Conservation (phyloP, 176 grass and related monocot genomes). For the Oryza brachyantha region DNA sequence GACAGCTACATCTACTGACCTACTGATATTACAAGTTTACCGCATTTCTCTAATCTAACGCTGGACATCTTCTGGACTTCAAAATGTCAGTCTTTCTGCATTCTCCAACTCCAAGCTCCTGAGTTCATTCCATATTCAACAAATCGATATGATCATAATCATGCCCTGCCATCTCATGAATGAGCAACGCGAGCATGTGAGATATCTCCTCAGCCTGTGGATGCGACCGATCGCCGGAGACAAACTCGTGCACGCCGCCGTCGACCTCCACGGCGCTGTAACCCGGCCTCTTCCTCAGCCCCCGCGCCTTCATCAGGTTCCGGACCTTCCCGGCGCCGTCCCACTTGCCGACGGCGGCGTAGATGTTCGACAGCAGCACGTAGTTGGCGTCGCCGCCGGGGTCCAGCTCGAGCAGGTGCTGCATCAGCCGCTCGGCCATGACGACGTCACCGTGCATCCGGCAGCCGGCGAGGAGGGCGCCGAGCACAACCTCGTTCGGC, state of each 20-base stretch:
- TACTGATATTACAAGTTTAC: background rate
- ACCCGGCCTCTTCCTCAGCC: constrained; percentile 58
- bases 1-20: background rate
- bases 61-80: background rate
- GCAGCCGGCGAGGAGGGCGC: constrained; percentile 64
- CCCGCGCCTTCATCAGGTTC: constrained; percentile 47
- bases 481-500: constrained; percentile 71
- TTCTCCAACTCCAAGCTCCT: background rate
- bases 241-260: constrained; percentile 57
- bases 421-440: constrained; percentile 60
- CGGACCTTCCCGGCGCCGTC: constrained; percentile 47
- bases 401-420: constrained; percentile 58
- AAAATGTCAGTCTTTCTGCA: background rate
- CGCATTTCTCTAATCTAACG: background rate
- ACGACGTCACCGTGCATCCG: constrained; percentile 44
- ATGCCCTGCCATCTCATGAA: constrained; percentile 33
- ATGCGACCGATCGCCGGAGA: constrained; percentile 48
- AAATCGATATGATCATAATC: background rate
- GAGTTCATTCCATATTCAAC: constrained; percentile 8
- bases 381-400: constrained; percentile 56
- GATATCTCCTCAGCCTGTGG: constrained; percentile 30
- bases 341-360: constrained; percentile 51
- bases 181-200: constrained; percentile 48
- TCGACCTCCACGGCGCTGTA: constrained; percentile 56
- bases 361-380: constrained; percentile 74